A percentile compares a stretch with the other conserved stretches of the same genome.
Conservation (phyloP, 2,329 filamentous ascomycete genomes). For the Exophiala sideris region DNA sequence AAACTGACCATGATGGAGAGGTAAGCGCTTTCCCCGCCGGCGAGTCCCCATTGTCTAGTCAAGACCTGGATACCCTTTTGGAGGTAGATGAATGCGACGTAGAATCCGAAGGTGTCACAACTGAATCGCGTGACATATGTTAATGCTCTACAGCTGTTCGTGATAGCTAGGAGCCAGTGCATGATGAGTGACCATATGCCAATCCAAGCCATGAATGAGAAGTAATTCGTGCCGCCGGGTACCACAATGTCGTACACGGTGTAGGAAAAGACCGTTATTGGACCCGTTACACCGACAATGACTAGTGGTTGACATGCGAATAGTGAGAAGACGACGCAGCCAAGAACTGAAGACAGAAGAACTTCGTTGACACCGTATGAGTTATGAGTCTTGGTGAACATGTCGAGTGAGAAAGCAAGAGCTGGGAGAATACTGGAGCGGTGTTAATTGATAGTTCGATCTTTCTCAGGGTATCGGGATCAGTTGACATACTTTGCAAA, state of each 20-base stretch:
- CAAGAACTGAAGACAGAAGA: conserved; percentile 78
- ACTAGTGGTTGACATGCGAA: conserved; percentile 80
- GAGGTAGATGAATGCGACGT: conserved; percentile 86
- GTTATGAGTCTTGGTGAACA: conserved; percentile 83
- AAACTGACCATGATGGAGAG: conserved; percentile 73
- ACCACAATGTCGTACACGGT: conserved; percentile 87
- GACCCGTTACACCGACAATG: conserved; percentile 87
- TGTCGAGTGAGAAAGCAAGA: conserved; percentile 84
- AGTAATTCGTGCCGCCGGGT: conserved; percentile 73
- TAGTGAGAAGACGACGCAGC: conserved; percentile 74
- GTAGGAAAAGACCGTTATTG: conserved; percentile 92
- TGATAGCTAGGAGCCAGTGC: conserved; percentile 78
- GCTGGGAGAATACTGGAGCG: conserved; percentile 72
- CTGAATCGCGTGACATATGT: conserved; percentile 87
- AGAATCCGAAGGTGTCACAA: conserved; percentile 92
- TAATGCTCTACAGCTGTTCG: conserved; percentile 84
- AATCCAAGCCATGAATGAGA: conserved; percentile 90
- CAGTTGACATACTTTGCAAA: conserved; percentile 73
- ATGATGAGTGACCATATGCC: conserved; percentile 82
- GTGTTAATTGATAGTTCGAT: conserved; percentile 1
- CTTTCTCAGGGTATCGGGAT: conserved; percentile 4
- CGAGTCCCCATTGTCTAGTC: conserved; percentile 64
- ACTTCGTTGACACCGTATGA: conserved; percentile 91
- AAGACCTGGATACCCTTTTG: conserved; percentile 89
- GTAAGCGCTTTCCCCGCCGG: conserved; percentile 63